Percentiles rank a stretch among this genome's conserved stretches.
These are phyloP conservation scores for Trypanosoma theileri DNA, from an alignment of 208 protist species.

Conservation along the genomic window DNA sequence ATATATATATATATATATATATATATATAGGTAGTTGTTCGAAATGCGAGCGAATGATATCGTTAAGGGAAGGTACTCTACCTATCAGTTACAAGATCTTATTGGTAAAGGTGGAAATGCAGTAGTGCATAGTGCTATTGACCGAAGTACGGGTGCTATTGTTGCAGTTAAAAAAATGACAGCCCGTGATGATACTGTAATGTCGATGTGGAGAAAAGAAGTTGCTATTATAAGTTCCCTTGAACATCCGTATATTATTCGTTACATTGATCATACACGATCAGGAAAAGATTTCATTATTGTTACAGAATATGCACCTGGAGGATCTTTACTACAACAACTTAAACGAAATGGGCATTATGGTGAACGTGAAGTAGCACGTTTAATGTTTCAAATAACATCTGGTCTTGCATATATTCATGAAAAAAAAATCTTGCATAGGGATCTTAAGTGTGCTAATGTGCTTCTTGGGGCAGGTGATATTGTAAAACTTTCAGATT, in stretches of 20 bases:
- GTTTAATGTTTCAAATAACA: constrained; percentile 57
- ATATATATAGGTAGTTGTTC: too few species aligned
- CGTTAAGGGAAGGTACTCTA: constrained; percentile 80
- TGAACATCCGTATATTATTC: constrained; percentile 52
- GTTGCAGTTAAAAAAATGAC: constrained; percentile 79
- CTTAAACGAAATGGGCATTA: constrained; percentile 28
- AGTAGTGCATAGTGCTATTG: constrained; percentile 66
- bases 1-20: too few species aligned
- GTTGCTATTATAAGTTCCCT: constrained; percentile 66
- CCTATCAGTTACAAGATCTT: constrained; percentile 70
- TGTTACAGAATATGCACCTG: constrained; percentile 70
- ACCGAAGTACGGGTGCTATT: constrained; percentile 38
- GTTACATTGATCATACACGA: constrained; percentile 83
- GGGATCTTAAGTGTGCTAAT: constrained; percentile 91
- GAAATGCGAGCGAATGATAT: constrained; percentile 18
- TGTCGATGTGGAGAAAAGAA: constrained; percentile 66
- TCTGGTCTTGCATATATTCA: constrained; percentile 70
- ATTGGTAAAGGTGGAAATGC: constrained; percentile 78
- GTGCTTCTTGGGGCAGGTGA: constrained; percentile 57
- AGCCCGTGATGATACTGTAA: constrained; percentile 39
- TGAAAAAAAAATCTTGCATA: constrained; percentile 65
- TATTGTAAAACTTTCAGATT: constrained; percentile 87
- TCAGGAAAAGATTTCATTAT: constrained; percentile 59
- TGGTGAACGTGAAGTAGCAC: constrained; percentile 40
- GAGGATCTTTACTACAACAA: constrained; percentile 58